Percentiles rank a stretch among this genome's conserved stretches.
Evolutionary conservation across 2,329 filamentous ascomycete species (phyloP).

Genomic region (Botrytis fragariae): DNA sequence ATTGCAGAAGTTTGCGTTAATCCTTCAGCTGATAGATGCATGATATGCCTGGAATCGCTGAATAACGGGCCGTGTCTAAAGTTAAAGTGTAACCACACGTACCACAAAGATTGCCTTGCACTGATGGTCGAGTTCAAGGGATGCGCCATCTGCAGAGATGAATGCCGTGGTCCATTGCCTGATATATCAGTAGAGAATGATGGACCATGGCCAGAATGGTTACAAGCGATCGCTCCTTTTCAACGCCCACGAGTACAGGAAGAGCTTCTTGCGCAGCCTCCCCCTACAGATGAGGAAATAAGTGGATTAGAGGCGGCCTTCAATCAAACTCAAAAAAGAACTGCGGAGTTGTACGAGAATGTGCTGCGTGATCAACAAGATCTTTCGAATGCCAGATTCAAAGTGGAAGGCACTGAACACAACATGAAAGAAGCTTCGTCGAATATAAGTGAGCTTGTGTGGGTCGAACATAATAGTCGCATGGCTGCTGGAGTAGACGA

Average conservation of each 20-base stretch:
- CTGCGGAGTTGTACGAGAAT: background rate
- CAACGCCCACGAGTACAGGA: background rate
- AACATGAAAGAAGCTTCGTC: background rate
- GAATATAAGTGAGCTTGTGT: background rate
- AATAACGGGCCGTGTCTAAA: background rate
- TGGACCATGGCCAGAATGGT: background rate
- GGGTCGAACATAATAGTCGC: background rate
- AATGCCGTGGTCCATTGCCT: background rate
- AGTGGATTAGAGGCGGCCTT: background rate
- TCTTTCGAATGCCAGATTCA: background rate
- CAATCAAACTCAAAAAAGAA: background rate
- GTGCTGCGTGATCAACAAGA: background rate
- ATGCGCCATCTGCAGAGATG: background rate
- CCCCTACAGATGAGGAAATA: background rate
- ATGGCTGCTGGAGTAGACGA: background rate
- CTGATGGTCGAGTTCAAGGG: background rate
- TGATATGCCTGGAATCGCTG: background rate
- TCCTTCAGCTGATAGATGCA: background rate
- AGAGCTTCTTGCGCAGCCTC: background rate
- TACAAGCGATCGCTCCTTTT: background rate
- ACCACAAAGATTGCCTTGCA: background rate
- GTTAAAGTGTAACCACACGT: background rate
- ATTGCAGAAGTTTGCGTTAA: background rate
- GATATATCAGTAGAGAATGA: background rate
- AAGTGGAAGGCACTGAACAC: fast-evolving